phyloP scores from a whole-genome alignment of 2,329 filamentous ascomycete species.

The Tolypocladium nubicola region DNA sequence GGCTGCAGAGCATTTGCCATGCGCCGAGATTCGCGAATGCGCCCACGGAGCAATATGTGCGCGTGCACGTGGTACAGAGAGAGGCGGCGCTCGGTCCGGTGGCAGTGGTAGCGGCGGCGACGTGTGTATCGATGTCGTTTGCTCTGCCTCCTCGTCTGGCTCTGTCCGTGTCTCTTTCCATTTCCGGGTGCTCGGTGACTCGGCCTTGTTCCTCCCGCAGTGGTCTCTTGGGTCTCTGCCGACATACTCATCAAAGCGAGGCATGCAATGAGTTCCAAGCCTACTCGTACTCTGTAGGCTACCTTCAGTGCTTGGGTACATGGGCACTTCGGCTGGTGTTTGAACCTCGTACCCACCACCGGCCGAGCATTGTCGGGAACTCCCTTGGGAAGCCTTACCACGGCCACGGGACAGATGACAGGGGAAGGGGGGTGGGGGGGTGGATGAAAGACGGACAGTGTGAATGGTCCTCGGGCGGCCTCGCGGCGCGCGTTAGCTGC shows the following conservation, averaged over 20 bases:
- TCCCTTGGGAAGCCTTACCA: neutral
- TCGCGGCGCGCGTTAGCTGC: too few relatives aligned
- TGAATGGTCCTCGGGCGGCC: too few relatives aligned
- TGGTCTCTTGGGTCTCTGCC: too few relatives aligned
- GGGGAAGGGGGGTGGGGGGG: neutral
- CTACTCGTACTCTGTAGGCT: too few relatives aligned
- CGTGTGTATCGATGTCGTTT: neutral
- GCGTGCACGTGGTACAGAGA: neutral
- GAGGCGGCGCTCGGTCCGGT: too few relatives aligned
- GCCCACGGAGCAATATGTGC: neutral
- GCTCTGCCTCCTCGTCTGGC: too few relatives aligned
- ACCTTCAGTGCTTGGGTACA: too few relatives aligned
- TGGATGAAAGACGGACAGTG: too few relatives aligned
- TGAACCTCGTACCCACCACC: neutral
- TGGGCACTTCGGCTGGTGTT: too few relatives aligned
- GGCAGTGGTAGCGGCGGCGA: neutral
- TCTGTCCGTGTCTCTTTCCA: neutral
- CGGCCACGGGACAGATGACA: neutral
- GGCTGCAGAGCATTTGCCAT: too few relatives aligned
- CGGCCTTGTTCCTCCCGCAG: neutral
- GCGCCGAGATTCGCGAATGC: neutral
- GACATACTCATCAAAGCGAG: too few relatives aligned
- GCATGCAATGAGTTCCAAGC: too few relatives aligned
- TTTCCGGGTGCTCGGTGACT: neutral
- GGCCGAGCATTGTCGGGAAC: neutral